Evolutionary conservation across 345 rosid species (phyloP).

Genomic region (Erucastrum elatum): DNA sequence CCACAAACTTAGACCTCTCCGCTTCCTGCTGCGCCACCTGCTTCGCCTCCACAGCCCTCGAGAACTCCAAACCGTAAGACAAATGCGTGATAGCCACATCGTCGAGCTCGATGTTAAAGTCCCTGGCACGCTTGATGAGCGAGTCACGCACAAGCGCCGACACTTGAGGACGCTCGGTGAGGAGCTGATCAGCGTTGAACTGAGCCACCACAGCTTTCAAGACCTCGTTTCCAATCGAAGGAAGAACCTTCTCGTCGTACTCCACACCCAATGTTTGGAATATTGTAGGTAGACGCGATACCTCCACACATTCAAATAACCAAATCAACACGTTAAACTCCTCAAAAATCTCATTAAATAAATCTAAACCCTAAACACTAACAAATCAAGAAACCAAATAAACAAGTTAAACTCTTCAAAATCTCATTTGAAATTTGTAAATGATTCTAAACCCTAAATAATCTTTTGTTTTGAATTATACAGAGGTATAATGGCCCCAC

Average conservation of each 20-base stretch:
- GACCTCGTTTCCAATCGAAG: slow-evolving; percentile 96
- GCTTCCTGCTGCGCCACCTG: slow-evolving; percentile 99
- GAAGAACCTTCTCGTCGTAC: slow-evolving; percentile 94
- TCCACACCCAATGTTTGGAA: slow-evolving; percentile 89
- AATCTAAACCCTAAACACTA: neutral
- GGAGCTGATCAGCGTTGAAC: slow-evolving; percentile 98
- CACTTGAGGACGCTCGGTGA: slow-evolving; percentile 93
- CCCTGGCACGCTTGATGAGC: slow-evolving; percentile 74
- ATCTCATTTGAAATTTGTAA: neutral
- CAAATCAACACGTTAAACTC: neutral
- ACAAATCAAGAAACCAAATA: neutral
- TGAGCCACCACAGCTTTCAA: slow-evolving; percentile 93
- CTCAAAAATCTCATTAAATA: neutral
- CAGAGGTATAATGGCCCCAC: no score
- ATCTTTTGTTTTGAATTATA: no score
- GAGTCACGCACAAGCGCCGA: slow-evolving; percentile 81
- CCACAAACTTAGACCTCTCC: slow-evolving; percentile 89
- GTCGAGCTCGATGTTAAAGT: slow-evolving; percentile 87
- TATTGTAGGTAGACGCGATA: slow-evolving; percentile 63
- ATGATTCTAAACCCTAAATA: neutral
- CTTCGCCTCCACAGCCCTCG: slow-evolving; percentile 93
- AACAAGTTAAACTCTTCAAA: neutral
- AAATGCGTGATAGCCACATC: slow-evolving; percentile 95
- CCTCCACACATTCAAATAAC: slow-evolving; percentile 40
- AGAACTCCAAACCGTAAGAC: slow-evolving; percentile 90